Evolutionary conservation across 1,284 basidiomycete genomes (phyloP).

Genomic region (Papiliotrema laurentii): DNA sequence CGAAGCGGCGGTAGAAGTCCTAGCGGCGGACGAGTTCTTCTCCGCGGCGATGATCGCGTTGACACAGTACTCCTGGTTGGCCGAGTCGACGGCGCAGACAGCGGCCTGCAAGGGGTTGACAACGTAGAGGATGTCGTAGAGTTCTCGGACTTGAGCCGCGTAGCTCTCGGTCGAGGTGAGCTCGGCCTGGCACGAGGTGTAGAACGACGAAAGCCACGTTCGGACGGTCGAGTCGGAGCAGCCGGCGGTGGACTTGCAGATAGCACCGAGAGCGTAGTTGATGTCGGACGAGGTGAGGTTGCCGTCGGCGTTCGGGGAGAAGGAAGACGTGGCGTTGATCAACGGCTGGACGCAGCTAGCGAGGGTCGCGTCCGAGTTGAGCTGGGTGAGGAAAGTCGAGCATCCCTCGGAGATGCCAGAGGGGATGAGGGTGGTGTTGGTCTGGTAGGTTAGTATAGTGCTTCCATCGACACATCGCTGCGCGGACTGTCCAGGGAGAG

Average conservation of each 20-base stretch:
- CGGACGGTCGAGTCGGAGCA: constrained; percentile 63
- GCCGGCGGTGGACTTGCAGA: constrained; percentile 56
- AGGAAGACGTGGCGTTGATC: constrained; percentile 58
- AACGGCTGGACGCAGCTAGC: constrained; percentile 63
- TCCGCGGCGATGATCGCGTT: constrained; percentile 44
- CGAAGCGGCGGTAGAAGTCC: constrained; percentile 14
- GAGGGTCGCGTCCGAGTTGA: constrained; percentile 62
- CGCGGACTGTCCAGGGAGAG: not conserved
- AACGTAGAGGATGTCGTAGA: constrained; percentile 75
- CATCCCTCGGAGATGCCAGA: constrained; percentile 60
- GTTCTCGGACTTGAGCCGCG: constrained; percentile 52
- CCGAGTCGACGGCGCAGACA: constrained; percentile 66
- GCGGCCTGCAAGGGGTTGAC: constrained; percentile 62
- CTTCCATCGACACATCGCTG: too few relatives aligned
- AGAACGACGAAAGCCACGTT: constrained; percentile 62
- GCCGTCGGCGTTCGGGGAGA: constrained; percentile 55
- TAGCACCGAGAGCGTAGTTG: constrained; percentile 54
- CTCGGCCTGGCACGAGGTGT: constrained; percentile 63
- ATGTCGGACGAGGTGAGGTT: constrained; percentile 54
- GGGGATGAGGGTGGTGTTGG: constrained; percentile 48
- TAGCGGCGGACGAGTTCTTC: constrained; percentile 9
- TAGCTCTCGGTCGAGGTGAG: constrained; percentile 54
- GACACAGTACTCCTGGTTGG: constrained; percentile 64
- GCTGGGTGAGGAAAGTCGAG: constrained; percentile 56
- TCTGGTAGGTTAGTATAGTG: constrained; percentile 1